Percentiles rank a stretch among this genome's conserved stretches.
These are phyloP conservation scores for Neocucurbitaria cava DNA, from an alignment of 2,329 filamentous ascomycete species.

Conservation along the genomic window DNA sequence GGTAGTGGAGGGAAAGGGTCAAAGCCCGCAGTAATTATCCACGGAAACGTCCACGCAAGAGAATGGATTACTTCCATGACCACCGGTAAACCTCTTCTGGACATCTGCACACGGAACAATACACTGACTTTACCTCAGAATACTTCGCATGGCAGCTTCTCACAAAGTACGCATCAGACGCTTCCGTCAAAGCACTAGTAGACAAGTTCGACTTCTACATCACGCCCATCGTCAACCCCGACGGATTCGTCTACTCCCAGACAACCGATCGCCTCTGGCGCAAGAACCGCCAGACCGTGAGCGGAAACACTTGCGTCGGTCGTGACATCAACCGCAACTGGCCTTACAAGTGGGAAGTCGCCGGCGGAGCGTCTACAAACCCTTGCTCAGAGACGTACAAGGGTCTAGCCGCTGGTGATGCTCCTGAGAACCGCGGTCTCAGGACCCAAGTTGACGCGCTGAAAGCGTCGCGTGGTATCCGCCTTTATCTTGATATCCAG, in stretches of 20 bases:
- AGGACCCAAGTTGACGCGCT: conserved; percentile 52
- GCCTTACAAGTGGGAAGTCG: conserved; percentile 46
- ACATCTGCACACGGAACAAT: neutral
- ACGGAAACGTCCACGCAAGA: conserved; percentile 45
- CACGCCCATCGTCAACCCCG: conserved; percentile 29
- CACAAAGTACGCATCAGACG: conserved; percentile 42
- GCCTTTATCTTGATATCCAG: conserved; percentile 70
- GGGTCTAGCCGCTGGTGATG: conserved; percentile 40
- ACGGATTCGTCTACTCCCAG: conserved; percentile 48
- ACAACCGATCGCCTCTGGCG: conserved; percentile 50
- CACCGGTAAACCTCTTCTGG: conserved; percentile 14
- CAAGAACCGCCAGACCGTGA: conserved; percentile 48
- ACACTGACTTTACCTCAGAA: conserved; percentile 10
- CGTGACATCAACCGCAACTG: conserved; percentile 51
- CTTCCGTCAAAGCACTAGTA: conserved; percentile 41
- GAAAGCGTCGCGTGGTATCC: conserved; percentile 56
- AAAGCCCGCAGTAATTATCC: conserved; percentile 44
- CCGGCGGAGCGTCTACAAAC: conserved; percentile 44
- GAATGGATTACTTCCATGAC: conserved; percentile 48
- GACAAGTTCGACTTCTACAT: conserved; percentile 49
- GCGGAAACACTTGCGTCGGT: conserved; percentile 41
- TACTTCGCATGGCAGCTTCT: conserved; percentile 46
- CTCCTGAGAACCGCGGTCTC: conserved; percentile 50
- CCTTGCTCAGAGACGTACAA: conserved; percentile 50
- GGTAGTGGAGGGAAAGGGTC: conserved; percentile 46